These are phyloP conservation scores for Paraconiothyrium sp. DNA, from an alignment of 2,329 filamentous ascomycete genomes.

Conservation along the genomic window DNA sequence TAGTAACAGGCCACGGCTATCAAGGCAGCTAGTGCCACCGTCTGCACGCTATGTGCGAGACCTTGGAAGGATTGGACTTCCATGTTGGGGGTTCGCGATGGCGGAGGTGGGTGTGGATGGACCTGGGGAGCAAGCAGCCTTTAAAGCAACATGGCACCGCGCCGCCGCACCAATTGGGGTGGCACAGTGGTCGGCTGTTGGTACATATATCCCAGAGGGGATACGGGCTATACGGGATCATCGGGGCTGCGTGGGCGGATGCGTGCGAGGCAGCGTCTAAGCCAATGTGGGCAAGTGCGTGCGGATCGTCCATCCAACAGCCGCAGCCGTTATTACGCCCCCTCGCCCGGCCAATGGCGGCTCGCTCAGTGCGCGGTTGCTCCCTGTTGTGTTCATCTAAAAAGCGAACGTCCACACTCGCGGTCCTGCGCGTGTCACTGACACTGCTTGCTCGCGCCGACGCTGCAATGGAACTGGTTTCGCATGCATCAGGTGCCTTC, in stretches of 20 bases:
- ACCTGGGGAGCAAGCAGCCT: background rate
- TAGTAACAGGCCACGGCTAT: constrained; percentile 34
- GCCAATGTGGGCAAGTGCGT: background rate
- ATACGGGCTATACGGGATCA: background rate
- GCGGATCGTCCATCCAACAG: background rate
- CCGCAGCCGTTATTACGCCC: background rate
- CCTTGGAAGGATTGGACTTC: constrained; percentile 8
- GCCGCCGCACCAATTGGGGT: background rate
- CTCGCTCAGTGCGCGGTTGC: background rate
- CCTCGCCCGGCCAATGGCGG: background rate
- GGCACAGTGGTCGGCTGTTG: background rate
- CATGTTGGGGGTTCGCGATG: background rate
- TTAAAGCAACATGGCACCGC: background rate
- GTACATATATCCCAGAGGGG: background rate
- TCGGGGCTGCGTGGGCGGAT: background rate
- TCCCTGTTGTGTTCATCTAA: background rate
- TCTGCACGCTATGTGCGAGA: constrained; percentile 8
- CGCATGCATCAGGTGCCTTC: background rate
- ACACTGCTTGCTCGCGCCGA: background rate
- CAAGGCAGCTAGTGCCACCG: constrained; percentile 27
- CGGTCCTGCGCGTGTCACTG: background rate
- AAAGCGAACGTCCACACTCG: background rate
- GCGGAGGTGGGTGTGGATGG: background rate
- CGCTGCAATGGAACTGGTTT: background rate
- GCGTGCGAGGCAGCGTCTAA: background rate